Evolutionary conservation across 768 basidiomycete genomes (phyloP), one percentile per base, ranked within the genome.

Genomic region (Termitomyces titanicus): DNA sequence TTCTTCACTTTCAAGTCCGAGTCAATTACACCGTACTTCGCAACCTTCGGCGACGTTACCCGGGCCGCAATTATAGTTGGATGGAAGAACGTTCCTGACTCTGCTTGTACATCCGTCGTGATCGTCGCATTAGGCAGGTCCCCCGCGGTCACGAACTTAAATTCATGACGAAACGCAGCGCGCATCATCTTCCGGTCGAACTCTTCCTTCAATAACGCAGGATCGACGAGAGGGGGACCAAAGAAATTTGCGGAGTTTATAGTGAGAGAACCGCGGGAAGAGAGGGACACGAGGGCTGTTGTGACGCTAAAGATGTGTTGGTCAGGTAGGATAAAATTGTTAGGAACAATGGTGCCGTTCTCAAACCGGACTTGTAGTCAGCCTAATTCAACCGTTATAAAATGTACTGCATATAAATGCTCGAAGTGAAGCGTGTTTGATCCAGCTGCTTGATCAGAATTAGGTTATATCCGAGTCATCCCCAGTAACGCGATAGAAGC

Each of bases 1-100:
- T 70, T 70, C 61, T 75, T 74, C 20, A 77, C 68, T 29, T 51
- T 56, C 51, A 77, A 58, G 39, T 72, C 63, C 3, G 61, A 56
- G 37, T 60, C 59, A 18, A 60, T 42, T 11, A 62, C 61, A 27
- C 61, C 61, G 34, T 27, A 62, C 5, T 56, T 43, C 2, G 68
- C 70, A 27, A 59, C 58, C 44, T 53, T 49, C 0, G 70, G 59
- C 5, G 66, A 63, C 68, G 74, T 72, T n/a, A n/a, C n/a, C n/a
- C n/a, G n/a, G 4, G 61, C 48, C 0, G 72, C 68, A 2, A 69
- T 70, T 0, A 68, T 64, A 15, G 64, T 64, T 3, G 68, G 68
- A 57, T 75, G 74, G 38, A 56, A 67, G 25, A 68, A 58, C 6
- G 69, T 65, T 10, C 55, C 56, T 1, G 61, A 54, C 42, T 54